These are phyloP conservation scores for Geotrichum aggregatum DNA, from an alignment of 1,139 yeast species.

Conservation along the genomic window DNA sequence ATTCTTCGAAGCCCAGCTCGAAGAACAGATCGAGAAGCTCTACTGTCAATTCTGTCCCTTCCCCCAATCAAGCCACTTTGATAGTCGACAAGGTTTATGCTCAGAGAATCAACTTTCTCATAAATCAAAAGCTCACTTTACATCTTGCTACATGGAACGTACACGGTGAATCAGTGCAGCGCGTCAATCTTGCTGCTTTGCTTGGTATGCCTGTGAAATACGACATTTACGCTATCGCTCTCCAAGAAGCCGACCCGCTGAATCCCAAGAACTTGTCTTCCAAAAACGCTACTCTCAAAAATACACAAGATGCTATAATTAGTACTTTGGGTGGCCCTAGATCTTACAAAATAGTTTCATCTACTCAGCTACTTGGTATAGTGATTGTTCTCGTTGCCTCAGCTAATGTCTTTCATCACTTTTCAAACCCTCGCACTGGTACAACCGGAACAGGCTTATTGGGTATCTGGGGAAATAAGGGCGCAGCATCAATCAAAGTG, in stretches of 20 bases:
- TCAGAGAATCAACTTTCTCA: slow-evolving; percentile 1
- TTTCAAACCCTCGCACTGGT: slow-evolving; percentile 39
- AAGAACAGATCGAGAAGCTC: background rate
- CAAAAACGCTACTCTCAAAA: slow-evolving; percentile 41
- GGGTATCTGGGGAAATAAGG: slow-evolving; percentile 59
- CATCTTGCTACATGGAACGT: slow-evolving; percentile 15
- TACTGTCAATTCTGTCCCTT: background rate
- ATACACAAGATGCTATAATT: slow-evolving; percentile 40
- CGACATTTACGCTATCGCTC: slow-evolving; percentile 45
- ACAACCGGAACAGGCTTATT: slow-evolving; percentile 54
- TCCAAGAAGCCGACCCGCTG: slow-evolving; percentile 54
- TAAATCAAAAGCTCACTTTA: background rate
- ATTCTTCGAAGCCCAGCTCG: background rate
- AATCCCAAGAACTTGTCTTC: slow-evolving; percentile 45
- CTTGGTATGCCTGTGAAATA: slow-evolving; percentile 21
- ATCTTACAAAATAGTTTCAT: slow-evolving; percentile 37
- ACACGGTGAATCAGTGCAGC: slow-evolving; percentile 17
- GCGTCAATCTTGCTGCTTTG: slow-evolving; percentile 10
- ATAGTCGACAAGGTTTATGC: background rate
- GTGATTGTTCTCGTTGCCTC: slow-evolving; percentile 44
- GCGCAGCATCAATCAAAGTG: slow-evolving; percentile 46
- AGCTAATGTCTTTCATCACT: slow-evolving; percentile 36
- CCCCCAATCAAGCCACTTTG: background rate
- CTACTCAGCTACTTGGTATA: slow-evolving; percentile 49
- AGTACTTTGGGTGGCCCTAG: slow-evolving; percentile 29